Evolutionary conservation across 805 yeast genomes (phyloP).

Genomic region (Lachancea sp.): DNA sequence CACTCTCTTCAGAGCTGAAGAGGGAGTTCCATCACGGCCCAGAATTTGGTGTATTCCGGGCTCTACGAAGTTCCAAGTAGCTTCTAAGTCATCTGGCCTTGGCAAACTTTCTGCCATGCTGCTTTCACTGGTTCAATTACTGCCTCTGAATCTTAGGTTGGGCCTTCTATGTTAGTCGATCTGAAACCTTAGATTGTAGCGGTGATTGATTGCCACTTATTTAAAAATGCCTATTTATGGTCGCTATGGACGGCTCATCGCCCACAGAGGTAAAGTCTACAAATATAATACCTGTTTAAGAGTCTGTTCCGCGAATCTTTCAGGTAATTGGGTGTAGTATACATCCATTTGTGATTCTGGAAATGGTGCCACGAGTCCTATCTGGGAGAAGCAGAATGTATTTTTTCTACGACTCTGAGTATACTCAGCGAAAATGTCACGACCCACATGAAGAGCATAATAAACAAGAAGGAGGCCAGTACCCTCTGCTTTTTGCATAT

Average conservation of each 20-base stretch:
- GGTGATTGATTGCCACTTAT: not conserved
- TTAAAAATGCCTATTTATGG: not conserved
- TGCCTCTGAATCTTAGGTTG: no score
- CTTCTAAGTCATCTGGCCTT: conserved; percentile 52
- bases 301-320: not conserved
- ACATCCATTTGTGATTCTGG: no score
- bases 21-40: conserved; percentile 44
- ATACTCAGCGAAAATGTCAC: conserved; percentile 77
- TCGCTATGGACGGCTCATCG: conserved; percentile 6
- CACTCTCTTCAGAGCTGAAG: conserved; percentile 34
- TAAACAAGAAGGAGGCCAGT: conserved; percentile 69
- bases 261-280: not conserved
- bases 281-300: not conserved
- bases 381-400: conserved; percentile 27
- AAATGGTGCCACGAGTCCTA: no score
- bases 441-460: conserved; percentile 77
- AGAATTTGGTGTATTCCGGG: conserved; percentile 67
- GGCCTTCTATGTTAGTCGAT: no score
- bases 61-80: conserved; percentile 73
- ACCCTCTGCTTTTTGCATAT: conserved; percentile 77
- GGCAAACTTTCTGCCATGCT: conserved; percentile 38
- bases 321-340: not conserved
- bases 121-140: not conserved
- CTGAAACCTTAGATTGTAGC: no score
- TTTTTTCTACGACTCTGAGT: conserved; percentile 71